Conservation (phyloP, 169 alveolate genomes). For the Cryptosporidium xiaoi region DNA sequence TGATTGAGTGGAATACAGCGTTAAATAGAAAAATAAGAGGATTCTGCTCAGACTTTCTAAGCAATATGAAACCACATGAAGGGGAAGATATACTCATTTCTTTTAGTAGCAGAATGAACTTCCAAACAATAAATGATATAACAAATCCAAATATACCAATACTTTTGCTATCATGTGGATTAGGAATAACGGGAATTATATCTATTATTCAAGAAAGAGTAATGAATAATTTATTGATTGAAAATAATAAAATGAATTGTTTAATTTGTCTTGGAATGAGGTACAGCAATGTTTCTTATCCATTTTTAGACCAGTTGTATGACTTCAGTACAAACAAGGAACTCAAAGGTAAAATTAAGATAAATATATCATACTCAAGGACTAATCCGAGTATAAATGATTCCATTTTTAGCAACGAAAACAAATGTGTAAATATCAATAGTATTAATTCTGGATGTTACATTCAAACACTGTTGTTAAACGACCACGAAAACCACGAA, state of each 20-base stretch:
- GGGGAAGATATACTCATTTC: constrained; percentile 8
- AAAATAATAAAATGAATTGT: not conserved
- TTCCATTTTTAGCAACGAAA: constrained; percentile 14
- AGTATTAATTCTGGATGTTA: constrained; percentile 34
- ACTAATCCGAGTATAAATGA: constrained; percentile 31
- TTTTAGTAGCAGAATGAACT: constrained; percentile 23
- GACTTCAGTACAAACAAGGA: constrained; percentile 12
- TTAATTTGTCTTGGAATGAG: constrained; percentile 55
- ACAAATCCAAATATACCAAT: constrained; percentile 46
- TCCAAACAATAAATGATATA: not conserved
- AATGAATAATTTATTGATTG: not conserved
- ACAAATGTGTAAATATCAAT: constrained; percentile 15
- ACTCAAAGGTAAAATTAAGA: not conserved
- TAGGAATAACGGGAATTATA: constrained; percentile 67
- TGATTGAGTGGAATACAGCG: constrained; percentile 67
- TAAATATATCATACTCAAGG: constrained; percentile 62
- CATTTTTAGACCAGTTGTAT: constrained; percentile 38
- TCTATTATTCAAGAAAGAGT: constrained; percentile 66
- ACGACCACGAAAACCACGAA: constrained; percentile 1
- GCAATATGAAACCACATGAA: not conserved
- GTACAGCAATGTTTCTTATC: constrained; percentile 47
- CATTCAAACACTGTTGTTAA: constrained; percentile 36
- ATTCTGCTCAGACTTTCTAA: constrained; percentile 40
- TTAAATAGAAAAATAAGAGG: constrained; percentile 59
- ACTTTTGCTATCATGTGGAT: constrained; percentile 46